Base-by-base conservation (phyloP, 2,329 filamentous ascomycete species). In the Xylariaceae sp. region DNA sequence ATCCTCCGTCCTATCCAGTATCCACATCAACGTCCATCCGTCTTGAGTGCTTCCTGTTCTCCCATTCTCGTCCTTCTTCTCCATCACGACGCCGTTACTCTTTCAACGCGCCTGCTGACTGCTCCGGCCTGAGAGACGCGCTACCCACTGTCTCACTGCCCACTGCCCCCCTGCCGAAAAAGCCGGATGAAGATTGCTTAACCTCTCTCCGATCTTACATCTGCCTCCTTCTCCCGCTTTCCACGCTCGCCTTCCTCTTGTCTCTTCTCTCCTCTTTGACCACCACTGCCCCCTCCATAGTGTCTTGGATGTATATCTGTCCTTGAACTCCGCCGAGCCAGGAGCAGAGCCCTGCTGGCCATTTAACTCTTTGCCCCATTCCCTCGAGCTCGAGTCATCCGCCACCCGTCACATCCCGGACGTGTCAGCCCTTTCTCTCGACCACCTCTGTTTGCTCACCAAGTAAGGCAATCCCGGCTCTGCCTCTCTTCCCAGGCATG, bases 21-120 rank as follows among this genome's bases (percentile, higher is more conserved):
- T 46, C 45, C 43, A 49, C 43, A 51, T 50, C 39, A 47, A 36
- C 38, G 26, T 40, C 43, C 33, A 31, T 27, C 35, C 44, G 19
- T 31, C 37, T 33, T 38, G 7, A 13, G 12, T 26, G 24, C 24
- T 39, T 33, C 40, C 37, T 42, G 31, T 13, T 33, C 38, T 36
- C 35, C 31, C 38, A 32, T 31, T 32, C 37, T 29, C 37, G 35
- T 22, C 22, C 28, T 32, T 32, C 41, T 42, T 38, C 24, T 13
- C n/a, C 24, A 11, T 26, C 24, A n/a, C n/a, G 6, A n/a, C 24
- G 24, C 24, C 12, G n/a, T 15, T 6, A 6, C 29, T 31, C 29
- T 31, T 18, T 18, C 17, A 7, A 26, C 24, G 24, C 24, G 12
- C 24, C n/a, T n/a, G n/a, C n/a, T n/a, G n/a, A n/a, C n/a, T n/a